These are phyloP conservation scores for Citrus cavaleriei DNA, from an alignment of 345 rosid species.

Conservation along the genomic window DNA sequence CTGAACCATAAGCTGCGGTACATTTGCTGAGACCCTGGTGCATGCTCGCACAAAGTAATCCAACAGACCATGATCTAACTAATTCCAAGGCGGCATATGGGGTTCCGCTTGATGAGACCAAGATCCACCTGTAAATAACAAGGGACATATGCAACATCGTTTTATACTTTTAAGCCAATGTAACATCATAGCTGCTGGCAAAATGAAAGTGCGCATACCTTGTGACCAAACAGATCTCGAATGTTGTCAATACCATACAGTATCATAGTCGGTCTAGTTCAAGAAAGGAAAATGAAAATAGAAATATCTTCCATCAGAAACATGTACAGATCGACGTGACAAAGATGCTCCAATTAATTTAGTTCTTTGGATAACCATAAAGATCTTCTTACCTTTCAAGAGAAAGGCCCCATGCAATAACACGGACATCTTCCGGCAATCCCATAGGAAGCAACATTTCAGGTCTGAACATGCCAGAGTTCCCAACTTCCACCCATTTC, in stretches of 20 bases:
- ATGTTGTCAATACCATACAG: constrained; percentile 71
- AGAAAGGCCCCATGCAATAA: constrained; percentile 95
- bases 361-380: background rate
- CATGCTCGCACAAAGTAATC: background rate
- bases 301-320: constrained; percentile 1
- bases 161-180: background rate
- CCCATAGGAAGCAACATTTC: constrained; percentile 98
- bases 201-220: constrained; percentile 37
- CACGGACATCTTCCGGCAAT: constrained; percentile 80
- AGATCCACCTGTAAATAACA: constrained; percentile 72
- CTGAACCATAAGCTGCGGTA: background rate
- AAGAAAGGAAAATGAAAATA: background rate
- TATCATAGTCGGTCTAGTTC: constrained; percentile 91
- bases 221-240: constrained; percentile 94
- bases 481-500: constrained; percentile 95
- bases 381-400: constrained; percentile 72
- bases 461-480: constrained; percentile 95
- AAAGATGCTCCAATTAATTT: background rate
- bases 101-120: constrained; percentile 67
- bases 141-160: background rate
- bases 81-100: constrained; percentile 67
- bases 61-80: constrained; percentile 10
- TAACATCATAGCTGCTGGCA: background rate
- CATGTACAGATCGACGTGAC: background rate
- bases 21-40: background rate